phyloP scores from a whole-genome alignment of 2,329 filamentous ascomycete genomes.

The Colletotrichum sp. region DNA sequence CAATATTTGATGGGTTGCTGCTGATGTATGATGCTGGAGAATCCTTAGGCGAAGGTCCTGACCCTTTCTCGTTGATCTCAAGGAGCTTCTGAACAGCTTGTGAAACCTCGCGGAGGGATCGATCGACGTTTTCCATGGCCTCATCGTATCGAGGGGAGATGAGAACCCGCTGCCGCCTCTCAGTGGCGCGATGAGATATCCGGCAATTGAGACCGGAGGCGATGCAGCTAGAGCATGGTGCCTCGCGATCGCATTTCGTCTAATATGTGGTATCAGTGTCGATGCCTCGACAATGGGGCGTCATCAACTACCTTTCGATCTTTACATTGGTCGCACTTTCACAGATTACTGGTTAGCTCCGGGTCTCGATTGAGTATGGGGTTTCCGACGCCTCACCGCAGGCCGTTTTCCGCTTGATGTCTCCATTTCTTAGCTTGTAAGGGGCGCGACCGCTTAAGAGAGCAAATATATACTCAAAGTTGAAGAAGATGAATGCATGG shows the following conservation, averaged over 20 bases:
- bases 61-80: conserved; percentile 14
- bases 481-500: background rate
- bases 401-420: background rate
- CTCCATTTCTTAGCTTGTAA: background rate
- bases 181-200: conserved; percentile 23
- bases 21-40: background rate
- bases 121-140: conserved; percentile 30
- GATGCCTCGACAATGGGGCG: too few species aligned
- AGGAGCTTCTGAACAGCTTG: conserved; percentile 27
- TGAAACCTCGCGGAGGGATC: conserved; percentile 29
- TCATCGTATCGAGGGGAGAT: conserved; percentile 34
- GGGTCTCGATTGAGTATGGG: fast-evolving
- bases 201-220: conserved; percentile 31
- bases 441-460: background rate
- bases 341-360: background rate
- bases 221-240: conserved; percentile 33
- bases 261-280: background rate
- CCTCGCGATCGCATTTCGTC: conserved; percentile 32
- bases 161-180: conserved; percentile 35
- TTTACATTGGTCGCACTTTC: conserved; percentile 4
- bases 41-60: background rate
- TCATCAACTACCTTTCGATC: conserved; percentile 24
- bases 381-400: background rate
- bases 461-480: background rate
- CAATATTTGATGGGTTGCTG: conserved; percentile 17